These are phyloP conservation scores for Trichosporon sp. DNA, from an alignment of 1,284 basidiomycete genomes.

Conservation along the genomic window DNA sequence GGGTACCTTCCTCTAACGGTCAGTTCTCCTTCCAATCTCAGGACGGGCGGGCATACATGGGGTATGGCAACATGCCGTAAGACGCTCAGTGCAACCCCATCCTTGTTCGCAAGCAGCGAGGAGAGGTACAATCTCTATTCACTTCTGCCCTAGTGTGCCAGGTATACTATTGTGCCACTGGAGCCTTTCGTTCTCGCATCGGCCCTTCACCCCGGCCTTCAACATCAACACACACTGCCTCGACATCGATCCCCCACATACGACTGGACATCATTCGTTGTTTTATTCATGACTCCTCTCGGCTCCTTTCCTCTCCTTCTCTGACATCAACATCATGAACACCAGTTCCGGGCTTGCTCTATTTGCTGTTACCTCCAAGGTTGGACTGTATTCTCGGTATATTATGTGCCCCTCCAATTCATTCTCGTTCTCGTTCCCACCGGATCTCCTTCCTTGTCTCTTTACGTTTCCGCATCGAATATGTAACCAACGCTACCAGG, in stretches of 20 bases:
- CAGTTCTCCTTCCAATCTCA: not conserved
- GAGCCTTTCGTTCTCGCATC: not conserved
- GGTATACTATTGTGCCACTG: not conserved
- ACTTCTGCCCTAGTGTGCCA: not conserved
- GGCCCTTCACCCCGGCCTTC: no score
- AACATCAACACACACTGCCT: not conserved
- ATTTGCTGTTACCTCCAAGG: not conserved
- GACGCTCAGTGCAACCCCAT: not conserved
- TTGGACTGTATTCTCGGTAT: not conserved
- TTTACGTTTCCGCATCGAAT: not conserved
- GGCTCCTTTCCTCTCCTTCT: no score
- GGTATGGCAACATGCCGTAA: conserved; percentile 4
- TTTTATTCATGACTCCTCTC: no score
- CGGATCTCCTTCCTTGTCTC: not conserved
- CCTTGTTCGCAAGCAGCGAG: not conserved
- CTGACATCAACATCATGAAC: not conserved
- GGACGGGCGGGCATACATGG: conserved; percentile 4
- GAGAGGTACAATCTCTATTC: not conserved
- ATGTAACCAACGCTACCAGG: not conserved
- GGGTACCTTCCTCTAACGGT: not conserved
- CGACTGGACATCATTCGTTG: not conserved
- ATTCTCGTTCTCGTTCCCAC: not conserved
- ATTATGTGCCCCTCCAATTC: not conserved
- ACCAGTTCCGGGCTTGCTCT: not conserved
- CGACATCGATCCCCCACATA: not conserved